phyloP scores from a whole-genome alignment of 148 eudicot genomes.

The Rhododendron simsii region DNA sequence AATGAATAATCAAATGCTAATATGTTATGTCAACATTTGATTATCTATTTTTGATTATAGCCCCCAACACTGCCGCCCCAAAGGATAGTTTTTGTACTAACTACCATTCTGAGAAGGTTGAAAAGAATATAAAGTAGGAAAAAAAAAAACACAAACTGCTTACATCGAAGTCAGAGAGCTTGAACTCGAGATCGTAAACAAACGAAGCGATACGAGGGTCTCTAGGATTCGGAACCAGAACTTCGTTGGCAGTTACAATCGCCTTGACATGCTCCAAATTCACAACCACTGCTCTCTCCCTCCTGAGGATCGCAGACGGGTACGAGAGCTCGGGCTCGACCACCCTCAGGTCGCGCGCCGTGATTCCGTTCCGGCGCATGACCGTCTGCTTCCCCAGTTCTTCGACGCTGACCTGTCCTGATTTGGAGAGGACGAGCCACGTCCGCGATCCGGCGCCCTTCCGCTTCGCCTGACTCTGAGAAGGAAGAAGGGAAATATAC shows the following conservation, averaged over 20 bases:
- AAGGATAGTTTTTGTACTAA: too few relatives aligned
- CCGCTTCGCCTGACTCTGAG: not conserved
- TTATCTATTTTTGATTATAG: too few relatives aligned
- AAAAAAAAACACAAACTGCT: not conserved
- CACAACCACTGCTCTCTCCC: not conserved
- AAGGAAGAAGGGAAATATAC: not conserved
- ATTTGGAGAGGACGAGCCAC: not conserved
- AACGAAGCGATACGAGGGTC: not conserved
- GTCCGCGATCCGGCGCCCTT: not conserved
- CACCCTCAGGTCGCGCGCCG: not conserved
- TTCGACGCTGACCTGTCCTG: not conserved
- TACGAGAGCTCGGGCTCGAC: not conserved
- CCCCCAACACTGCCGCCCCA: too few relatives aligned
- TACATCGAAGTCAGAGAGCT: not conserved
- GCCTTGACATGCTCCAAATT: slow-evolving; percentile 7
- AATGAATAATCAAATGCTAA: too few relatives aligned
- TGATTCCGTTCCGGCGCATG: not conserved
- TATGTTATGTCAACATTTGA: too few relatives aligned
- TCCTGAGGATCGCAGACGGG: not conserved
- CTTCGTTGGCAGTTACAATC: not conserved
- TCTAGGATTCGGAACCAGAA: not conserved
- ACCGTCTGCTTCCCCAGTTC: not conserved
- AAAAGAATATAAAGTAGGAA: too few relatives aligned
- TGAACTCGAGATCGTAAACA: not conserved
- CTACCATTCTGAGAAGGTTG: too few relatives aligned